Evolutionary conservation across 2,329 filamentous ascomycete species (phyloP).

Genomic region (Hymenoscyphus fraxineus): DNA sequence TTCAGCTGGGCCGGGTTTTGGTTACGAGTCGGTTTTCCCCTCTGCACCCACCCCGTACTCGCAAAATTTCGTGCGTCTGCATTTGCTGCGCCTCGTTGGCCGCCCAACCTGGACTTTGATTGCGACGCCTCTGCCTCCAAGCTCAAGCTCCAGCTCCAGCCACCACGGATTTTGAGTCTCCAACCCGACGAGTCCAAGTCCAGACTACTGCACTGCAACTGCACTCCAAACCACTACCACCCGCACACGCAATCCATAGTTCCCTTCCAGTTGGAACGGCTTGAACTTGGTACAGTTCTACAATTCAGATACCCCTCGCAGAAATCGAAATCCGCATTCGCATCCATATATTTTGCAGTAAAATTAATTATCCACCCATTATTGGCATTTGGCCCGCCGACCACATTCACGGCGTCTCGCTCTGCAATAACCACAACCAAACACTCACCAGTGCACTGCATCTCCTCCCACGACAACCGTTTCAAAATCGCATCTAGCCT

Average conservation of each 20-base stretch:
- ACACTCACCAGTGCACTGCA: constrained; percentile 7
- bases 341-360: background rate
- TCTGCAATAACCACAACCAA: constrained; percentile 10
- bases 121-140: background rate
- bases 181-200: background rate
- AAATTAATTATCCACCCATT: background rate
- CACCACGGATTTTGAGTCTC: background rate
- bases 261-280: background rate
- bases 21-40: background rate
- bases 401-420: constrained; percentile 10
- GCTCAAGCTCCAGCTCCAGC: background rate
- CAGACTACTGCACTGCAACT: background rate
- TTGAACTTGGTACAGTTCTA: background rate
- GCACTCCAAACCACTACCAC: background rate
- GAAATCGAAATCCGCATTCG: background rate
- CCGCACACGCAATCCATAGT: background rate
- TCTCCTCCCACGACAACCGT: constrained; percentile 27
- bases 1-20: background rate
- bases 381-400: background rate
- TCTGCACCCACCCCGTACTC: background rate
- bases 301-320: background rate
- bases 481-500: constrained; percentile 20
- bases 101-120: background rate
- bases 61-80: background rate
- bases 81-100: background rate